Conservation (phyloP, 2,329 filamentous ascomycete genomes). For the Paracorniculantispora psalliotae region DNA sequence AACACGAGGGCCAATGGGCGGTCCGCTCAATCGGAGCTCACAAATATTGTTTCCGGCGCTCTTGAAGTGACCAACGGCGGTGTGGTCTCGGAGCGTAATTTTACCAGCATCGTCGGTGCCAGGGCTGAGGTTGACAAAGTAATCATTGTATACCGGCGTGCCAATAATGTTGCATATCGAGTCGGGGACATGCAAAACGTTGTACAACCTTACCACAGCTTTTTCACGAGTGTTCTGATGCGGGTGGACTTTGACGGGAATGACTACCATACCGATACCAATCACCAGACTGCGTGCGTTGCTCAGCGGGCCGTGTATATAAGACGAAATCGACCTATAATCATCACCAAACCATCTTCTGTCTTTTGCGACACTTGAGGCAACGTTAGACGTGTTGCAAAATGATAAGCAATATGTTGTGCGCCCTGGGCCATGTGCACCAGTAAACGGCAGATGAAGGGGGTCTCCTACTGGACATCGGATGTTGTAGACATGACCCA, state of each 20-base stretch:
- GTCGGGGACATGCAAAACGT: conserved; percentile 8
- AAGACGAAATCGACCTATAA: neutral
- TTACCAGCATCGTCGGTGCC: neutral
- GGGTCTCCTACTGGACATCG: neutral
- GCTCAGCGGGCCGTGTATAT: neutral
- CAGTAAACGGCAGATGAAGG: neutral
- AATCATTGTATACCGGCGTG: neutral
- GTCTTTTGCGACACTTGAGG: neutral
- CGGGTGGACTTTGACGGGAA: neutral
- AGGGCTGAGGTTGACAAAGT: neutral
- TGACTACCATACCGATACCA: neutral
- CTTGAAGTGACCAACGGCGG: neutral
- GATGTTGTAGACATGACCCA: neutral
- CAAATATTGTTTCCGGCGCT: neutral
- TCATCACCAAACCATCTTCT: neutral
- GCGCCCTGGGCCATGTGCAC: neutral
- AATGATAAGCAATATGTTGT: neutral
- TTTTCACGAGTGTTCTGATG: neutral
- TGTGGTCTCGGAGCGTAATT: neutral
- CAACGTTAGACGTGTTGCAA: neutral
- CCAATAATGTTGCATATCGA: conserved; percentile 12
- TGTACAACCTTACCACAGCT: neutral
- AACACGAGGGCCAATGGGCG: neutral
- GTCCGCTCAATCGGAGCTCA: neutral
- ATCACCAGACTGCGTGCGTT: neutral